Percentiles rank a stretch among this genome's conserved stretches.
These are phyloP conservation scores for Lablab purpureus DNA, from an alignment of 306 rosid species.

Conservation along the genomic window DNA sequence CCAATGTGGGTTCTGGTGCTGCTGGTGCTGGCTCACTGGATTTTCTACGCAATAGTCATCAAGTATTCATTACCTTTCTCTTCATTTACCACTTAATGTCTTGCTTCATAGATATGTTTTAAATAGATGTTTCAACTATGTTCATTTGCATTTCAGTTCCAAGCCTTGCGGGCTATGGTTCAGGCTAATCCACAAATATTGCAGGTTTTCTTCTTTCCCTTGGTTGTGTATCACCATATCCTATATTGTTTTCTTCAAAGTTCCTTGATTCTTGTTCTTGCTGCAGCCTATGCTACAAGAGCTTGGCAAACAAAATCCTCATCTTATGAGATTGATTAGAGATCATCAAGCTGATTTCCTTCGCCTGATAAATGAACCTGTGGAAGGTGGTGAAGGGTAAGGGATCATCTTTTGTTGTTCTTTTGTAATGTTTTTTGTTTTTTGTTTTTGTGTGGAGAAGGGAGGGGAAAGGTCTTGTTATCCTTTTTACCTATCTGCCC, in stretches of 20 bases:
- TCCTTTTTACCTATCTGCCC: not conserved
- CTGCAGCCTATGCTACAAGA: conserved; percentile 92
- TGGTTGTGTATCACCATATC: not conserved
- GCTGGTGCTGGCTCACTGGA: conserved; percentile 71
- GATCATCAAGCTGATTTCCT: conserved; percentile 83
- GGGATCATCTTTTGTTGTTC: conserved; percentile 11
- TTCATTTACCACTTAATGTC: not conserved
- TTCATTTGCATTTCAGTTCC: conserved; percentile 59
- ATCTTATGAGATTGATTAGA: conserved; percentile 74
- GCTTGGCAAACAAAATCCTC: conserved; percentile 90
- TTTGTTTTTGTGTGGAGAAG: not conserved
- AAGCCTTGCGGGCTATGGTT: conserved; percentile 85
- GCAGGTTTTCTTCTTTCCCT: conserved; percentile 60
- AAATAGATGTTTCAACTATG: not conserved
- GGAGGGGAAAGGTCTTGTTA: not conserved
- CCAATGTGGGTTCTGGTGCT: conserved; percentile 64
- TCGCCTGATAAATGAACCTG: conserved; percentile 82
- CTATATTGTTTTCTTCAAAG: not conserved
- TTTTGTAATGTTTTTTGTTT: not conserved
- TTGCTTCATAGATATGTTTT: conserved; percentile 12
- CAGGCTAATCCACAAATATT: conserved; percentile 91
- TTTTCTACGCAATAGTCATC: conserved; percentile 82
- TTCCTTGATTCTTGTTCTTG: conserved; percentile 24
- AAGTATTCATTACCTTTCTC: conserved; percentile 50
- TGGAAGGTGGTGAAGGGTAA: conserved; percentile 82